A percentile compares a stretch with the other conserved stretches of the same genome.
phyloP scores from a whole-genome alignment of 1,284 basidiomycete species.

The Grifola frondosa region DNA sequence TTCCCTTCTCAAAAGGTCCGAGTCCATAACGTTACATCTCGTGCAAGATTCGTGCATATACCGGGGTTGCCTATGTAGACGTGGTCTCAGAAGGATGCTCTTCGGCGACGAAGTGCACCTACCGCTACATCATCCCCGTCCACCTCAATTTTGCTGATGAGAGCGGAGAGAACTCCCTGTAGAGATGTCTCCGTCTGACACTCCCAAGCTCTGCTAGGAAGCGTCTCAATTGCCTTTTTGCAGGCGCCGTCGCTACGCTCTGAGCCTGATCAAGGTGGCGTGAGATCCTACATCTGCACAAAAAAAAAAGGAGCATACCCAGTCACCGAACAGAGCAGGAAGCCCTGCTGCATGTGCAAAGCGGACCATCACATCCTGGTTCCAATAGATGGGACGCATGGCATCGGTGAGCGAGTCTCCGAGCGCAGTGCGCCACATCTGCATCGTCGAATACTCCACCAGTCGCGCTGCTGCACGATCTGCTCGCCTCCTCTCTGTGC shows the following conservation, averaged over 20 bases:
- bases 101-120: slow-evolving; percentile 1
- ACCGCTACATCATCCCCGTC: slow-evolving; percentile 21
- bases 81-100: neutral
- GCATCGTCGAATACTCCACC: slow-evolving; percentile 25
- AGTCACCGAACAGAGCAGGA: slow-evolving; percentile 28
- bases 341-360: slow-evolving; percentile 29
- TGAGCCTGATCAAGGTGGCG: slow-evolving; percentile 15
- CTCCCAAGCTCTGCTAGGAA: slow-evolving; percentile 28
- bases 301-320: slow-evolving; percentile 17
- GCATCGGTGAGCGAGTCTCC: slow-evolving; percentile 31
- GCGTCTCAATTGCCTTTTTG: slow-evolving; percentile 18
- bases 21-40: slow-evolving; percentile 31
- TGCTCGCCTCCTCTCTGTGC: slow-evolving; percentile 21
- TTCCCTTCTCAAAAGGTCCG: slow-evolving; percentile 23
- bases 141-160: slow-evolving; percentile 20
- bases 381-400: slow-evolving; percentile 29
- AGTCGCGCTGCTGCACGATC: slow-evolving; percentile 21
- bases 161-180: slow-evolving; percentile 17
- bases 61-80: slow-evolving; percentile 16
- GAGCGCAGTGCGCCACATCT: slow-evolving; percentile 17
- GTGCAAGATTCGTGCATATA: slow-evolving; percentile 25
- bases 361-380: slow-evolving; percentile 12
- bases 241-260: slow-evolving; percentile 20
- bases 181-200: slow-evolving; percentile 29
- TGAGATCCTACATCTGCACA: too few relatives aligned